Base-by-base conservation (phyloP, 768 basidiomycete species). In the Mycena pura region DNA sequence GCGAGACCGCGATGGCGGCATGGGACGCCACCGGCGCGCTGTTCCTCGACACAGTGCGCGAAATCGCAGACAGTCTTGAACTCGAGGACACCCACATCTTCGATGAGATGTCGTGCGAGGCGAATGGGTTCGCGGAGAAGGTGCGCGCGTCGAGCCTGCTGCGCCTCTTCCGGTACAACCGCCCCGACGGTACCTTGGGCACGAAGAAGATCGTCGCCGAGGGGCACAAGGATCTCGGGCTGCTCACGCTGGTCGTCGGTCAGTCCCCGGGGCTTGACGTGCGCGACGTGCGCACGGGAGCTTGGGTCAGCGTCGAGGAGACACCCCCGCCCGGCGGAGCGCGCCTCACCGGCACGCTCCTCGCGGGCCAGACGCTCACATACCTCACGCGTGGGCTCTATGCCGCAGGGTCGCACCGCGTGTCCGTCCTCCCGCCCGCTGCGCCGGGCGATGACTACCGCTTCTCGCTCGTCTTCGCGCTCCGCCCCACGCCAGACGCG, bases 241-340 rank as follows among this genome's bases (percentile, higher is more conserved):
- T 65, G 8, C 46, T 65, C 32, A 65, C 64, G 27, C 52, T 65
- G 9, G 64, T 65, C 7, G 57, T 65, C 5, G 64, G 64, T 0
- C 45, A 34, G 4, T 65, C 64, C 2, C 60, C 64, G 1, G 64
- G 64, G 10, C 64, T 65, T 13, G 64, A 65, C 27, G 64, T 41
- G 14, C 55, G 56, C 29, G 64, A 65, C 25, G 25, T 40, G 6
- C 19, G 9, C 5, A 45, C 51, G 21, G 56, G 64, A 6, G 11
- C 53, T 31, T 65, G 64, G 64, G 15, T 62, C 24, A 62, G 60
- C 57, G 64, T 65, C 8, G 64, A 65, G 57, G 64, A 65, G n/a
- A n/a, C 49, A 3, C 53, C 58, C 17, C n/a, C 4, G 15, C 28
- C 39, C 17, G 29, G 29, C 11, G 39, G 27, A 34, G 19, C 31